These are phyloP conservation scores for Cynanchum wilfordii DNA, from an alignment of 257 asterid species.

Conservation along the genomic window DNA sequence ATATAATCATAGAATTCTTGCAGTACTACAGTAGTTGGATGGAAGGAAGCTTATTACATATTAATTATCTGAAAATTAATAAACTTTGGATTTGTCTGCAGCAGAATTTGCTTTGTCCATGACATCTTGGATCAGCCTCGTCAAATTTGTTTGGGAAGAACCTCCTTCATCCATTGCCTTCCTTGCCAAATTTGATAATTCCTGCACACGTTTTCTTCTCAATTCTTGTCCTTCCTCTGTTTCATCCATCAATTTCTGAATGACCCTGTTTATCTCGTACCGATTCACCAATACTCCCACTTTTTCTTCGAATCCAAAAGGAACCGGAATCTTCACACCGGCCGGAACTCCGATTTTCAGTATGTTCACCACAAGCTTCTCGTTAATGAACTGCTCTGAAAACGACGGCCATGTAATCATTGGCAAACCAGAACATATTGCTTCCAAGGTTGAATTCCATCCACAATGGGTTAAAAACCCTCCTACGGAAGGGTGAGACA, in stretches of 20 bases:
- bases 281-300: constrained; percentile 28
- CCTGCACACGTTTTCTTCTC: constrained; percentile 35
- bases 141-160: constrained; percentile 26
- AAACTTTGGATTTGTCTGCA: not conserved
- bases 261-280: constrained; percentile 15
- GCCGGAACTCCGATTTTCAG: constrained; percentile 38
- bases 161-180: constrained; percentile 36
- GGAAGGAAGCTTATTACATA: too few relatives aligned
- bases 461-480: constrained; percentile 61
- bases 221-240: constrained; percentile 33
- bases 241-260: constrained; percentile 29
- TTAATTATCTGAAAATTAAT: too few relatives aligned
- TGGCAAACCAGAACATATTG: constrained; percentile 41
- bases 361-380: constrained; percentile 41
- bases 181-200: constrained; percentile 22
- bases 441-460: constrained; percentile 65
- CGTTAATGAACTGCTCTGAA: constrained; percentile 58
- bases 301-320: constrained; percentile 31
- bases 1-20: too few relatives aligned
- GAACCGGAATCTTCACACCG: not conserved
- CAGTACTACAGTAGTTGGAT: too few relatives aligned
- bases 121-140: constrained; percentile 25
- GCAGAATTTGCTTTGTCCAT: not conserved
- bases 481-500: constrained; percentile 44
- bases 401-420: constrained; percentile 58